Evolutionary conservation across 2,329 filamentous ascomycete genomes (phyloP).

Genomic region (Aureobasidium sp.): DNA sequence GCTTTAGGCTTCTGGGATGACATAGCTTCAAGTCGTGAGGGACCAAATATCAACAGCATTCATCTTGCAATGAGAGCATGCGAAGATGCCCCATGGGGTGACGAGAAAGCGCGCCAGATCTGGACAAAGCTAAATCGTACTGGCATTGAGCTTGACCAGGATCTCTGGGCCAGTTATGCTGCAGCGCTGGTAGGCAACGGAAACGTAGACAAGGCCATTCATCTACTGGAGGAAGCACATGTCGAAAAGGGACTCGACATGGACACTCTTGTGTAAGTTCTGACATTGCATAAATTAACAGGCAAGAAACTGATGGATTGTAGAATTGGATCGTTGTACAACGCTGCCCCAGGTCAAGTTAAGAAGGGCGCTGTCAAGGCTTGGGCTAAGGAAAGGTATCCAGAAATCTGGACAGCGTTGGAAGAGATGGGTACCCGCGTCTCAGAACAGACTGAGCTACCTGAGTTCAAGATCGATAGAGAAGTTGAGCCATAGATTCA

Average conservation of each 20-base stretch:
- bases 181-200: slow-evolving; percentile 69
- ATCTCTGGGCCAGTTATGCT: slow-evolving; percentile 69
- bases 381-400: slow-evolving; percentile 65
- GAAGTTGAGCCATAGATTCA: slow-evolving; percentile 16
- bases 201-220: slow-evolving; percentile 59
- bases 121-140: slow-evolving; percentile 66
- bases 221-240: slow-evolving; percentile 60
- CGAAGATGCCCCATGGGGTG: slow-evolving; percentile 49
- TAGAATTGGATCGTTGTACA: slow-evolving; percentile 70
- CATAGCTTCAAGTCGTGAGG: slow-evolving; percentile 76
- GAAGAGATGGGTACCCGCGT: slow-evolving; percentile 41
- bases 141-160: slow-evolving; percentile 68
- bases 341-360: slow-evolving; percentile 54
- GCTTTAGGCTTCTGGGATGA: slow-evolving; percentile 78
- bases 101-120: slow-evolving; percentile 46
- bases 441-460: slow-evolving; percentile 18
- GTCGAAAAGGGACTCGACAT: slow-evolving; percentile 58
- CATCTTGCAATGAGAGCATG: slow-evolving; percentile 75
- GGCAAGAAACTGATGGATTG: slow-evolving; percentile 1
- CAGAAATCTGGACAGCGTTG: slow-evolving; percentile 61
- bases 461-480: slow-evolving; percentile 24
- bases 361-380: slow-evolving; percentile 62
- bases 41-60: slow-evolving; percentile 74
- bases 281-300: background rate
- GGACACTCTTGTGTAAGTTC: slow-evolving; percentile 63